phyloP scores from a whole-genome alignment of 345 rosid genomes.

The Pistacia integerrima region DNA sequence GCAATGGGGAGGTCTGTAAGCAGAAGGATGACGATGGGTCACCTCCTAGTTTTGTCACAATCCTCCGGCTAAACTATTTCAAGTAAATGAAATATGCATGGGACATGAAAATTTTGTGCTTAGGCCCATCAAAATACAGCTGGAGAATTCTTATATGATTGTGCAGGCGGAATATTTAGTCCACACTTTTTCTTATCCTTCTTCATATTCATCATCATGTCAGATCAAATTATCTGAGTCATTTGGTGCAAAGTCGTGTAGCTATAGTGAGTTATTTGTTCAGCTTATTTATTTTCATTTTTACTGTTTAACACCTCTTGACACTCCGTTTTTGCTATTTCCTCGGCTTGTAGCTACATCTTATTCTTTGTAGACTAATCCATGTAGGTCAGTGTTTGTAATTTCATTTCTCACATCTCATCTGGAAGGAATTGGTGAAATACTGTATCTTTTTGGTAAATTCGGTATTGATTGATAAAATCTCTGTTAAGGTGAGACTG shows the following conservation, averaged over 20 bases:
- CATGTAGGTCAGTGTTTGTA: neutral
- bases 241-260: conserved; percentile 3
- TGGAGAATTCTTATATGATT: neutral
- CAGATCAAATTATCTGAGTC: conserved; percentile 10
- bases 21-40: conserved; percentile 62
- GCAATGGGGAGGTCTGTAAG: conserved; percentile 60
- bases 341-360: conserved; percentile 1
- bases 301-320: neutral
- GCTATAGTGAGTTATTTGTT: neutral
- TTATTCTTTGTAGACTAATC: conserved; percentile 5
- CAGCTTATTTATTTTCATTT: neutral
- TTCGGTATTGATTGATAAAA: no score
- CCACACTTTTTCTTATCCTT: neutral
- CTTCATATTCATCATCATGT: neutral
- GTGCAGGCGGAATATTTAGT: conserved; percentile 18
- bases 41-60: conserved; percentile 41
- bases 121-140: neutral
- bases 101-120: conserved; percentile 6
- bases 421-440: neutral
- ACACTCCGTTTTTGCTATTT: no score
- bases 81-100: conserved; percentile 28
- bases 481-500: no score
- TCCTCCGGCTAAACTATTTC: conserved; percentile 62
- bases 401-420: neutral
- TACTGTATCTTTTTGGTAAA: no score